Conservation (phyloP, 176 grass and related monocot genomes). For the Cenchrus americanus region DNA sequence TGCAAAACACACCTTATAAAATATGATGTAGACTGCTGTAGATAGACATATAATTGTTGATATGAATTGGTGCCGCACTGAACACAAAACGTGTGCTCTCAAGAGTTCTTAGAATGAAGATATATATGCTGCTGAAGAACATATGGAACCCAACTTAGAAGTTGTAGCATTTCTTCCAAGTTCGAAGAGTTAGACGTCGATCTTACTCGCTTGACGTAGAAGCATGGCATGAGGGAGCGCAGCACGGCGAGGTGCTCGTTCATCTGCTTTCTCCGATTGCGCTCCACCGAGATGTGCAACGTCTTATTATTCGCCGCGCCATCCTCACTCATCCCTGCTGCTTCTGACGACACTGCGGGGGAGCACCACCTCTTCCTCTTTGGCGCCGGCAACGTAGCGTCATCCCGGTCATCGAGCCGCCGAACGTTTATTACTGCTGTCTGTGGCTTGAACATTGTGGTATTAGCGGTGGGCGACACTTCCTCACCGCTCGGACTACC, state of each 20-base stretch:
- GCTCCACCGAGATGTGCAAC: conserved; percentile 79
- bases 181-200: neutral
- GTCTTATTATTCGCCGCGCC: conserved; percentile 40
- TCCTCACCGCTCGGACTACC: neutral
- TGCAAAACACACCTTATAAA: neutral
- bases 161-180: neutral
- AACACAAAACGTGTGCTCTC: no score
- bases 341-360: neutral
- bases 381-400: neutral
- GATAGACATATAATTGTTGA: no score
- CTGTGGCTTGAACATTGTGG: neutral
- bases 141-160: no score
- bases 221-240: conserved; percentile 74
- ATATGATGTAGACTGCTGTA: neutral
- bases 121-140: neutral
- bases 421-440: neutral
- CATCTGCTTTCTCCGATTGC: conserved; percentile 87
- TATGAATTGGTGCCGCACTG: no score
- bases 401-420: neutral
- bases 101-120: no score
- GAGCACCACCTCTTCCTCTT: conserved; percentile 47
- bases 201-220: conserved; percentile 84
- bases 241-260: conserved; percentile 76
- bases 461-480: neutral
- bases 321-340: neutral